Base-by-base conservation (phyloP, 1,284 basidiomycete species). In the Singerocomus rubriflavus region DNA sequence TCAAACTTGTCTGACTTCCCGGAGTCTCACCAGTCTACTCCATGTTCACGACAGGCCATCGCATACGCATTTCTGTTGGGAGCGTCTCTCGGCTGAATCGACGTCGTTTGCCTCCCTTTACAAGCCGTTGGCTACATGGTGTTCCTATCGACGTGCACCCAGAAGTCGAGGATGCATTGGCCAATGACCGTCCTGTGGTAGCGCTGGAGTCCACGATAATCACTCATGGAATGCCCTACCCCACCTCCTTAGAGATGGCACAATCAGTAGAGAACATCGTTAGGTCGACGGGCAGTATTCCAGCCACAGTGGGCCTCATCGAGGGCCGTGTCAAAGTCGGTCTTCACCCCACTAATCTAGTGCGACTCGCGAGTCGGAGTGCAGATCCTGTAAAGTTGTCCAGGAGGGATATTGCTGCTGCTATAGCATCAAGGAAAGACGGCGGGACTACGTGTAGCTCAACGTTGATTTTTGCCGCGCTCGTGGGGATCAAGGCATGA, bases 391-490 rank as follows among this genome's bases (percentile, higher is more conserved):
- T 84, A 46, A 98, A 99, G 71, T 75, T 97, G 11, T 96, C 93
- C 1, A 76, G 93, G 39, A 77, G 96, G 45, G 96, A 99, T 67
- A 77, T 99, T 42, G 91, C 84, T 1, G 76, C 90, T 39, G 85
- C 85, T 3, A 77, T 97, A 52, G 81, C 87, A 12, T 65, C 78
- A 33, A 78, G 77, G 55, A 75, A 73, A 44, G 82, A 93, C 54
- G 96, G 94, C 53, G 96, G 94, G 52, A 87, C 96, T 6, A 99
- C 96, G 0, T 95, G 94, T 51, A 88, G 90, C 51, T 85, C 91
- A 1, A 98, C 96, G 1, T 76, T 93, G 60, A 81, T 93, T 43
- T 81, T 96, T 55, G 85, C 92, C 34, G 81, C 85, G 5, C 70
- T 90, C 44, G 85, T 85, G 42, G 93, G 93, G 7, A 95, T 98